A percentile compares a stretch with the other conserved stretches of the same genome.
Evolutionary conservation across 2,329 filamentous ascomycete species (phyloP).

Genomic region (Cytospora piceicola): DNA sequence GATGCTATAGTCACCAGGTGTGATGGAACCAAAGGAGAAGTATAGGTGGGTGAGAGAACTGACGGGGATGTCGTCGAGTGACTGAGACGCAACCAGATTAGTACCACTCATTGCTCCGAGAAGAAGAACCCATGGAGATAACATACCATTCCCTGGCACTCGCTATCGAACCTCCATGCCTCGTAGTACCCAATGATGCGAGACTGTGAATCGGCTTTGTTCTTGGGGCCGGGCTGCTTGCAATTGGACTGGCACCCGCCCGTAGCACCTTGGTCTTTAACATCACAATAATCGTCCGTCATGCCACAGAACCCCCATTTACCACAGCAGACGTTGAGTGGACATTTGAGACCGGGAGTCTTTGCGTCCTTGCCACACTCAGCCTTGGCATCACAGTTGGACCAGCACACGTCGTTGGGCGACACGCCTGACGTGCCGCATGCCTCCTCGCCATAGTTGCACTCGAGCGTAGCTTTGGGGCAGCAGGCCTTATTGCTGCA

Average conservation of each 20-base stretch:
- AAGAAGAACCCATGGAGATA: too few relatives aligned
- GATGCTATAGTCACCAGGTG: constrained; percentile 34
- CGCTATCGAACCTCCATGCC: constrained; percentile 1
- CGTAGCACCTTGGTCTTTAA: constrained; percentile 8
- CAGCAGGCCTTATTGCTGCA: too few relatives aligned
- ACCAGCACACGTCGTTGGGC: neutral
- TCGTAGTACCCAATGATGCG: constrained; percentile 28
- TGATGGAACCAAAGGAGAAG: constrained; percentile 35
- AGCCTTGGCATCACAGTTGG: constrained; percentile 2
- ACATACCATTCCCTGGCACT: neutral
- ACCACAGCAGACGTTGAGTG: neutral
- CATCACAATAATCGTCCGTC: constrained; percentile 34
- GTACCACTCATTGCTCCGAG: too few relatives aligned
- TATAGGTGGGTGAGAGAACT: constrained; percentile 33
- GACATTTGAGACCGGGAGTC: neutral
- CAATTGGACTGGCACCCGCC: constrained; percentile 15
- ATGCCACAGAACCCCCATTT: neutral
- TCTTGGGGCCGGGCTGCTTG: neutral
- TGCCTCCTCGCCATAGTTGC: too few relatives aligned
- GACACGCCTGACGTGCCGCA: too few relatives aligned
- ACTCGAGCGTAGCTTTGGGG: too few relatives aligned
- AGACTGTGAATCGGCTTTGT: constrained; percentile 4
- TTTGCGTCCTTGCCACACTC: neutral
- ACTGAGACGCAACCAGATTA: too few relatives aligned
- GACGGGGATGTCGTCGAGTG: constrained; percentile 21